Evolutionary conservation across 148 eudicot genomes (phyloP).

Genomic region (Rhododendron williamsianum): DNA sequence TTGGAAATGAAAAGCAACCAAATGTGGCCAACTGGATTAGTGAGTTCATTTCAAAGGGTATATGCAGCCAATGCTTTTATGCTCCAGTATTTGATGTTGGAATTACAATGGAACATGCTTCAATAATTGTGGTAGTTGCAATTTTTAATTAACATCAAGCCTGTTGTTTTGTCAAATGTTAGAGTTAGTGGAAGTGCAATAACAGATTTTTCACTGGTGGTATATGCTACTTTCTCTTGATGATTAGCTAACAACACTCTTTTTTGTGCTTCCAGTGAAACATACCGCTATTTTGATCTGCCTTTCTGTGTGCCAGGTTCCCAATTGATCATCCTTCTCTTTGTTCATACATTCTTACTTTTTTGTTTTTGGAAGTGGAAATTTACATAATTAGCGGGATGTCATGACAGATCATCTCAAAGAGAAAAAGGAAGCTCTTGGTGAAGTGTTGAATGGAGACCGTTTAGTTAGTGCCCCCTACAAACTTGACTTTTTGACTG

Average conservation of each 20-base stretch:
- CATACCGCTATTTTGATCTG: conserved; percentile 66
- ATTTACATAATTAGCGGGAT: not conserved
- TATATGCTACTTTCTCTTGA: not conserved
- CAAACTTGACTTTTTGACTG: conserved; percentile 52
- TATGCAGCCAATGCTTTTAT: not conserved
- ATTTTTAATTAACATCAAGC: not conserved
- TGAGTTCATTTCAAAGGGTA: not conserved
- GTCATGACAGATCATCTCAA: conserved; percentile 36
- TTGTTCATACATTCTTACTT: not conserved
- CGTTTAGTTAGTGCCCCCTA: conserved; percentile 69
- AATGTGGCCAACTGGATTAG: not conserved
- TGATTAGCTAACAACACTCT: conserved; percentile 3
- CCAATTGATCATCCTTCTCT: not conserved
- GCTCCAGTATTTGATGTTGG: not conserved
- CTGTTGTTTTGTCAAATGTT: not conserved
- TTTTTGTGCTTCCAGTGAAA: conserved; percentile 46
- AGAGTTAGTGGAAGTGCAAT: not conserved
- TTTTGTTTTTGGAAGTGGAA: not conserved
- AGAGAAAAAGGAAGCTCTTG: conserved; percentile 73
- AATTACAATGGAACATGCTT: not conserved
- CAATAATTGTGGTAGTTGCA: not conserved
- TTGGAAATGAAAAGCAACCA: not conserved
- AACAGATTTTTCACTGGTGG: not conserved
- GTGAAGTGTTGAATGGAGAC: conserved; percentile 68
- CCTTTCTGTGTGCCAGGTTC: conserved; percentile 65